Conservation (phyloP, 2,329 filamentous ascomycete species). For the Escovopsis sp. region DNA sequence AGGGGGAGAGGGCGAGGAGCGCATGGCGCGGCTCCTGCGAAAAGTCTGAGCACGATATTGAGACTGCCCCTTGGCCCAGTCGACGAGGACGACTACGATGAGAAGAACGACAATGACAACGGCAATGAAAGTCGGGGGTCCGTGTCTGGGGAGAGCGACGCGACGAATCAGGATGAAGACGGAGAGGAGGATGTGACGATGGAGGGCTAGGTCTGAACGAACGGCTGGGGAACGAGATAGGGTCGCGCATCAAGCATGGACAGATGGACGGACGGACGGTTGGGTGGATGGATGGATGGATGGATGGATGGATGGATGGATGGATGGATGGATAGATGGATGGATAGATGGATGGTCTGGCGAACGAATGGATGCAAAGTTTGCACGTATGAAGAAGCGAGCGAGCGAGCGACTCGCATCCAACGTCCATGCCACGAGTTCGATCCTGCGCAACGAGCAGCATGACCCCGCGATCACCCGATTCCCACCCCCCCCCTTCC, state of each 20-base stretch:
- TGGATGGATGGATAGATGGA: too few species aligned
- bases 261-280: too few species aligned
- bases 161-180: constrained; percentile 5
- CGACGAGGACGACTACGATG: constrained; percentile 10
- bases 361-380: too few species aligned
- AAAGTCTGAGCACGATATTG: constrained; percentile 11
- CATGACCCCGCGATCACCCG: neutral
- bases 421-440: too few species aligned
- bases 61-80: constrained; percentile 18
- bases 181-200: constrained; percentile 3
- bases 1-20: constrained; percentile 5
- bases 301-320: too few species aligned
- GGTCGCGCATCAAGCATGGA: too few species aligned
- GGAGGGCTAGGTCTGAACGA: neutral
- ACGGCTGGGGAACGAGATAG: neutral
- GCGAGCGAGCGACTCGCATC: too few species aligned
- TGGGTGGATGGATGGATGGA: too few species aligned
- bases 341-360: too few species aligned
- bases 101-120: constrained; percentile 10
- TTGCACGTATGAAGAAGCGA: too few species aligned
- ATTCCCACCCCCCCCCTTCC: too few species aligned
- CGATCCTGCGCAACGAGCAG: too few species aligned
- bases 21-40: constrained; percentile 2
- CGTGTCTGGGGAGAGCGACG: constrained; percentile 8
- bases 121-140: constrained; percentile 12